Base-by-base conservation (phyloP, 352 stramenopile genomes). In the Bremia lactucae region DNA sequence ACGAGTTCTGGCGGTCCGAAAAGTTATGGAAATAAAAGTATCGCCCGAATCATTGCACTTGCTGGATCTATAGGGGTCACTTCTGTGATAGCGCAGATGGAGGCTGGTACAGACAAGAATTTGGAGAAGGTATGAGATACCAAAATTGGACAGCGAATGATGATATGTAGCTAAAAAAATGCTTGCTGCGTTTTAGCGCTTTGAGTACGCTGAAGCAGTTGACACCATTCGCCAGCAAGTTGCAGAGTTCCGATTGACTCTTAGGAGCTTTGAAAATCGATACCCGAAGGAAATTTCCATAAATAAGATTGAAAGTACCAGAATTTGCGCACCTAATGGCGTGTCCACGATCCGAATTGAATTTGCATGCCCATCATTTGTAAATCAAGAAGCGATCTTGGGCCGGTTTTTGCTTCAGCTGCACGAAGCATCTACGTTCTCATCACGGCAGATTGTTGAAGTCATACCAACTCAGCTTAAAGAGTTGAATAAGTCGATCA, bases 261-360 rank as follows among this genome's bases (percentile, higher is more conserved):
- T 90, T n/a, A 87, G 85, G 48, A 78, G 69, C 45, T 63, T 61
- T 1, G 71, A 87, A 38, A 75, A 67, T 42, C 72, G 74, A 16
- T 67, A 88, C 16, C 78, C 78, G 2, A 85, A 87, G 52, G 67
- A 62, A 18, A 87, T 72, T 52, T 75, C 78, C 8, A 87, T 90
- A 34, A 76, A 83, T 38, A 90, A 87, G 50, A 87, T 90, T 36
- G 70, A 65, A 7, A 85, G 87, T 33, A 87, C 78, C n/a, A 73
- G 68, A 22, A 73, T 80, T 2, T 60, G 81, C 46, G 78, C 78
- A 11, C 78, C 78, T 1, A 90, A 90, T 50, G 75, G 75, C n/a
- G 73, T 87, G 22, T 72, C 75, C 10, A 90, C 78, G 22, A 85
- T 90, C 53, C 78, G 78, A 25, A 82, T 90, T 23, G 72, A 85